These are phyloP conservation scores for Cadophora sp. DNA, from an alignment of 2,329 filamentous ascomycete species.

Conservation along the genomic window DNA sequence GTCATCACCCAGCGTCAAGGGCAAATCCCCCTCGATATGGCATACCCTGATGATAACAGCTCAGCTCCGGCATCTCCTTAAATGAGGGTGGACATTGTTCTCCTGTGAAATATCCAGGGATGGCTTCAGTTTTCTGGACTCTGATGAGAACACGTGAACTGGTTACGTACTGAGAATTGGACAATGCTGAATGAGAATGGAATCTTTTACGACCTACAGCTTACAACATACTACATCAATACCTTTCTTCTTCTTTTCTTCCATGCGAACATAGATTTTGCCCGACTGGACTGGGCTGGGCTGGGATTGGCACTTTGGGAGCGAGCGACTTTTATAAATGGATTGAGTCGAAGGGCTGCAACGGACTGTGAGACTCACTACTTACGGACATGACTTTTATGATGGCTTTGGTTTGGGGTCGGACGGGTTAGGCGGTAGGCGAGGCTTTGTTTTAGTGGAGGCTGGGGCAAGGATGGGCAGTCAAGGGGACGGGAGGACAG, in stretches of 20 bases:
- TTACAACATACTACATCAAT: not conserved
- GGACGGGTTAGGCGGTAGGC: not conserved
- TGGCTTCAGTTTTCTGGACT: not conserved
- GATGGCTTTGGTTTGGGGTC: not conserved
- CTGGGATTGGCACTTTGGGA: not conserved
- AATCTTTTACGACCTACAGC: too few relatives aligned
- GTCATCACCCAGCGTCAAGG: slow-evolving; percentile 67
- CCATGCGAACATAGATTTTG: slow-evolving; percentile 3
- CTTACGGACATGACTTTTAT: slow-evolving; percentile 8
- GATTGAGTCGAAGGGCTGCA: not conserved
- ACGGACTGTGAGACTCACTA: not conserved
- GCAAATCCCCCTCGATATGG: slow-evolving; percentile 34
- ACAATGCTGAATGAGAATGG: not conserved
- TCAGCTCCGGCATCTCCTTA: slow-evolving; percentile 20
- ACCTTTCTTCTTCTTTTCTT: not conserved
- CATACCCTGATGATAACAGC: slow-evolving; percentile 35
- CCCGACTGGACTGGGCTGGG: not conserved
- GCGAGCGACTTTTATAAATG: not conserved
- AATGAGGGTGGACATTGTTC: not conserved
- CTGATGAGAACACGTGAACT: not conserved
- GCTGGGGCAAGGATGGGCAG: too few relatives aligned
- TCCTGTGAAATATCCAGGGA: not conserved
- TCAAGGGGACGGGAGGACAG: too few relatives aligned
- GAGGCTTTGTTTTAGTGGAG: too few relatives aligned
- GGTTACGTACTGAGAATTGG: not conserved